Conservation (phyloP, 179 eudicot species). For the Silene coronaria region DNA sequence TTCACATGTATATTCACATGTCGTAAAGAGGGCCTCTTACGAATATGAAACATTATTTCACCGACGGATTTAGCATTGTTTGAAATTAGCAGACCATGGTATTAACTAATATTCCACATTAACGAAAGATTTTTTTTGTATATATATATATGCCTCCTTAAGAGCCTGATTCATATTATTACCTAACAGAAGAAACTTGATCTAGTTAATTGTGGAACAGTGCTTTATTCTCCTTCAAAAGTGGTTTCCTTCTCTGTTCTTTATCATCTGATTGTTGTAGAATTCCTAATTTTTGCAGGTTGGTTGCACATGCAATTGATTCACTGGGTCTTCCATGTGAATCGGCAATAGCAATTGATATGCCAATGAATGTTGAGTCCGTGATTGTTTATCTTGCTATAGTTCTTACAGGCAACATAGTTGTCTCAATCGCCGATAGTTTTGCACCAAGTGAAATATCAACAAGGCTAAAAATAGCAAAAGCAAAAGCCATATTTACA, state of each 20-base stretch:
- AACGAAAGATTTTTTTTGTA: not conserved
- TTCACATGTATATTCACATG: too few species aligned
- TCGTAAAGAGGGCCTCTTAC: not conserved
- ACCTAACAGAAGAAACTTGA: not conserved
- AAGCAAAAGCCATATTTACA: conserved; percentile 89
- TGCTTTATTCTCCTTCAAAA: not conserved
- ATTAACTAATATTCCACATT: not conserved
- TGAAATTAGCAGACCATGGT: not conserved
- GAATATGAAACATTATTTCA: not conserved
- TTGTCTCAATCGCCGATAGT: conserved; percentile 98
- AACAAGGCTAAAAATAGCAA: conserved; percentile 63
- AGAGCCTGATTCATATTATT: not conserved
- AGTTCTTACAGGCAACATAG: conserved; percentile 79
- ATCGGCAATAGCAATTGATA: conserved; percentile 94
- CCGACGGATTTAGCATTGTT: not conserved
- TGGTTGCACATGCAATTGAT: conserved; percentile 68
- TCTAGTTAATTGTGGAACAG: not conserved
- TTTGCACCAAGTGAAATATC: conserved; percentile 87
- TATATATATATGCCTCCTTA: not conserved
- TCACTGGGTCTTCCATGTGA: conserved; percentile 66
- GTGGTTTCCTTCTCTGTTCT: not conserved
- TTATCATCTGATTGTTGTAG: conserved; percentile 10
- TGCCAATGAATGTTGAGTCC: conserved; percentile 90
- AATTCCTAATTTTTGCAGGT: conserved; percentile 42
- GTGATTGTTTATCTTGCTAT: conserved; percentile 91